Base-by-base conservation (phyloP, 108 stramenopile species). In the Nannochloropsis salina region DNA sequence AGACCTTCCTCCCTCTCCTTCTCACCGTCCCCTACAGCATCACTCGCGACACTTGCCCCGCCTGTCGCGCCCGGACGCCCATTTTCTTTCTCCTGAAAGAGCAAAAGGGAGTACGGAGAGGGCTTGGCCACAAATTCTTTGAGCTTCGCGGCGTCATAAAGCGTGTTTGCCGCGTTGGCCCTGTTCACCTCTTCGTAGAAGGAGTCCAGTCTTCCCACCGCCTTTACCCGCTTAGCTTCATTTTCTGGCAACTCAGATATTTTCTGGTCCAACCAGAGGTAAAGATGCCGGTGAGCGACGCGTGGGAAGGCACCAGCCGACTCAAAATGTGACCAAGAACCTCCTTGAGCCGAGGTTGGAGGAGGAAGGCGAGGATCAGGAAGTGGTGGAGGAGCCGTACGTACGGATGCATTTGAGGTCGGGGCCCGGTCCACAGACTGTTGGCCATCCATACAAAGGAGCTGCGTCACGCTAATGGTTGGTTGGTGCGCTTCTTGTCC, bases 261-360 rank as follows among this genome's bases (percentile, higher is more conserved):
- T 74, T 6, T 74, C n/a, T 74, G 61, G 61, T 74, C 61, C 6
- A 74, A 6, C 61, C 61, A 74, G n/a, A 74, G 61, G 61, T 74
- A 74, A n/a, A 74, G 61, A 74, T 74, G 61, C n/a, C 61, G 61
- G n/a, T 74, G 61, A 74, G 61, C 61, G 61, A 74, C 61, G 8
- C 61, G 61, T n/a, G 61, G 61, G n/a, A 74, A 74, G 15, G 61
- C 61, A n/a, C 61, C 61, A n/a, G 61, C 61, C 15, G 61, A 74
- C 61, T 74, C 61, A n/a, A 74, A 74, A n/a, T n/a, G n/a, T 6
- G 61, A 15, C 61, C 61, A 74, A 6, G 61, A n/a, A 6, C 61
- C 61, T 15, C 61, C 61, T 74, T 6, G 61, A n/a, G 61, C 61
- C 61, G 61, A 74, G 61, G 61, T 74, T 4, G n/a, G 61, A n/a